Base-by-base conservation (phyloP, 139 green algal genomes). In the Microglena sp. region DNA sequence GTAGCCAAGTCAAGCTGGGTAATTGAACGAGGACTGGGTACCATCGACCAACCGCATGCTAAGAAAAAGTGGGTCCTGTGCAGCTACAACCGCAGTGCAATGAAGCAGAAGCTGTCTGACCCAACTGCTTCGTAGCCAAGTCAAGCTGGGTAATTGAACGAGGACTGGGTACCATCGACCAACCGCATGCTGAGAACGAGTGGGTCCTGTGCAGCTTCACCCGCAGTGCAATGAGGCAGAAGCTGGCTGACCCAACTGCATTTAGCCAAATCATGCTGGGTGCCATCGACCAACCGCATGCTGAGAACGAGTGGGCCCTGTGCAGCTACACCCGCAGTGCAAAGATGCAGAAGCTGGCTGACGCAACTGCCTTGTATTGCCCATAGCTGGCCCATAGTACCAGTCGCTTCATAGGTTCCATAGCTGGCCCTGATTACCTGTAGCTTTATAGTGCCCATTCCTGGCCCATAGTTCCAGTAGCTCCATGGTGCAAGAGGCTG, bases 51-150 rank as follows among this genome's bases (percentile, higher is more conserved):
- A 60, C 29, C 60, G 44, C 77, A 88, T 64, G 79, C 82, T 3
- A 82, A 87, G 66, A 83, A 86, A 35, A 82, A 94, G 75, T 91
- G 78, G 77, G 76, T 84, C 57, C 67, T 96, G 65, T 74, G 86
- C 18, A 71, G 77, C 4, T 95, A 92, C 77, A 86, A 76, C 26
- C 72, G 82, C n/a, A 83, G 62, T 60, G 76, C 85, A 31, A 95
- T 93, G 63, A 89, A 87, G 58, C 34, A 55, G 58, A 21, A 34
- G 11, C 8, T 65, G 5, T 11, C 56, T 24, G 40, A 50, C 40
- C n/a, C 6, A 8, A n/a, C n/a, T n/a, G n/a, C n/a, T n/a, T n/a
- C n/a, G n/a, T n/a, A n/a, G n/a, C n/a, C n/a, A n/a, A n/a, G n/a
- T n/a, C n/a, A n/a, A n/a, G n/a, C n/a, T n/a, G n/a, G n/a, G n/a